Conservation (phyloP, 1,284 basidiomycete genomes). For the Ustilago shanxiensis region DNA sequence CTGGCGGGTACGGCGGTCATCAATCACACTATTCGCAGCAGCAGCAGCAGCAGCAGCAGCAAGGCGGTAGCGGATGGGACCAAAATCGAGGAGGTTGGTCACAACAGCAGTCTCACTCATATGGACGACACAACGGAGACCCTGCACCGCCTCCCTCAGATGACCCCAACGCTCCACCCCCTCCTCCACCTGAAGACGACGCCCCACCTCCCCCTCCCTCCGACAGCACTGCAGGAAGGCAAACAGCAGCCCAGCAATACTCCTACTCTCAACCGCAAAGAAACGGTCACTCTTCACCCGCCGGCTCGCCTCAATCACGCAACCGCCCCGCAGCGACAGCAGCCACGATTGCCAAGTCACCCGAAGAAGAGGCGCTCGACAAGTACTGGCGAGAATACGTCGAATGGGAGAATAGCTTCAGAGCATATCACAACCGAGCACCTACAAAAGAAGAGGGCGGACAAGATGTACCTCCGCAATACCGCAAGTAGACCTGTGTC, state of each 20-base stretch:
- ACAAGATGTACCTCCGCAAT: slow-evolving; percentile 65
- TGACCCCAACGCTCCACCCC: slow-evolving; percentile 41
- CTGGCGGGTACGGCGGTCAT: slow-evolving; percentile 32
- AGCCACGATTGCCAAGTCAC: slow-evolving; percentile 30
- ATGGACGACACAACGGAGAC: slow-evolving; percentile 22
- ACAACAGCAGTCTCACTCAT: slow-evolving; percentile 16
- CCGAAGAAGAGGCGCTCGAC: slow-evolving; percentile 62
- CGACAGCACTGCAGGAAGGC: slow-evolving; percentile 20
- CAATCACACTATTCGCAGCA: slow-evolving; percentile 34
- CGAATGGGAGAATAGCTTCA: slow-evolving; percentile 64
- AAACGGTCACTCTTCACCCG: slow-evolving; percentile 13
- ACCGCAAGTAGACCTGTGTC: slow-evolving; percentile 36
- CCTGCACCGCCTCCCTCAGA: slow-evolving; percentile 41
- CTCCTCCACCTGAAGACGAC: slow-evolving; percentile 59
- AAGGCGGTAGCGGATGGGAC: slow-evolving; percentile 18
- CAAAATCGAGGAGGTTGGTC: slow-evolving; percentile 24
- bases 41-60: slow-evolving; percentile 15
- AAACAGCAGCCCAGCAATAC: neutral
- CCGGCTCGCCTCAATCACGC: slow-evolving; percentile 6
- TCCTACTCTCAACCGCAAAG: slow-evolving; percentile 3
- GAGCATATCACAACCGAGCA: slow-evolving; percentile 63
- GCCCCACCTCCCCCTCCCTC: slow-evolving; percentile 52
- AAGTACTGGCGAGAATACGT: slow-evolving; percentile 70
- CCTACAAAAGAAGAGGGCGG: slow-evolving; percentile 67
- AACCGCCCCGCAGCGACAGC: slow-evolving; percentile 7